These are phyloP conservation scores for Penicillium desertorum DNA, from an alignment of 495 filamentous ascomycete species.

Conservation along the genomic window DNA sequence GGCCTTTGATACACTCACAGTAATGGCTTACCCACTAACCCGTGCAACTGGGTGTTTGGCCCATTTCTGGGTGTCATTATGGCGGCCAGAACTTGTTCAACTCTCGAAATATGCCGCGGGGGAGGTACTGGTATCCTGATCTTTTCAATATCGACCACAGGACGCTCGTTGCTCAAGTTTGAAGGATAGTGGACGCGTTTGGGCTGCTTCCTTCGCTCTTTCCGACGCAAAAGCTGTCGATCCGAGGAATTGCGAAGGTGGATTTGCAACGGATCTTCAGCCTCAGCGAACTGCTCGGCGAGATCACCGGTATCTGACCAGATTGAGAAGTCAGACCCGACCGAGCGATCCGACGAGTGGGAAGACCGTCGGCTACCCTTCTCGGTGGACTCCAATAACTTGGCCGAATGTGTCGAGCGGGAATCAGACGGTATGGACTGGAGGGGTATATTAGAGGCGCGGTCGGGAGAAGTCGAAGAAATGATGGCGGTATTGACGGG, in stretches of 20 bases:
- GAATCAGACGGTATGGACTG: conserved; percentile 49
- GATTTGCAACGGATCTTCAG: conserved; percentile 73
- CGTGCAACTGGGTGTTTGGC: conserved; percentile 69
- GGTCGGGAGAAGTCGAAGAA: conserved; percentile 51
- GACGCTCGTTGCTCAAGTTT: conserved; percentile 41
- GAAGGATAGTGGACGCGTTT: conserved; percentile 56
- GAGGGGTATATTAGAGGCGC: conserved; percentile 56
- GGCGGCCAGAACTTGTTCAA: conserved; percentile 66
- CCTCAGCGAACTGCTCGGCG: conserved; percentile 80
- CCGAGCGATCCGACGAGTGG: conserved; percentile 58
- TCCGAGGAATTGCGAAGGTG: conserved; percentile 62
- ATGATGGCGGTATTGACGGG: conserved; percentile 58
- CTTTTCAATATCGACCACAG: conserved; percentile 69
- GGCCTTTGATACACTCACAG: conserved; percentile 61
- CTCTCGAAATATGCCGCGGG: conserved; percentile 58
- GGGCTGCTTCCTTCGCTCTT: conserved; percentile 35
- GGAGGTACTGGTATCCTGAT: conserved; percentile 76
- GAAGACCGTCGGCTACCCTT: conserved; percentile 52
- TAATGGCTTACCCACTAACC: conserved; percentile 92
- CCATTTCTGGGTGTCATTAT: conserved; percentile 81
- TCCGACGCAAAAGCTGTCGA: conserved; percentile 47
- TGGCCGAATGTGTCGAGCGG: conserved; percentile 32
- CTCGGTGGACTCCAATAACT: conserved; percentile 46
- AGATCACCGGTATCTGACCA: conserved; percentile 96
- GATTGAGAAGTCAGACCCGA: conserved; percentile 69